Conservation (phyloP, 108 stramenopile species). For the Ochromonas danica region DNA sequence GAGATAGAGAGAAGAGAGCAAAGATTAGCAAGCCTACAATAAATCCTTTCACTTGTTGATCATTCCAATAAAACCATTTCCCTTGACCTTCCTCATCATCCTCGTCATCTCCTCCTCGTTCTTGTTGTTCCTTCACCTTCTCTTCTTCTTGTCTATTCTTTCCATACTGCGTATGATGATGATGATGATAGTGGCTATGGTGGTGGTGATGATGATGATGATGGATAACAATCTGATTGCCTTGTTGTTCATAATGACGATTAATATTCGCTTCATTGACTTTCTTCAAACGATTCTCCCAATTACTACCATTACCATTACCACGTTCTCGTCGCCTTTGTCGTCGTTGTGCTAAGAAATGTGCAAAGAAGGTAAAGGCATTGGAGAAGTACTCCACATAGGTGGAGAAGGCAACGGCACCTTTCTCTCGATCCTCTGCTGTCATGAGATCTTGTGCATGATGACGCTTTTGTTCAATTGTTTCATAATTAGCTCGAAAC, state of each 20-base stretch:
- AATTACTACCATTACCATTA: too few relatives aligned
- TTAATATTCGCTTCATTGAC: background rate
- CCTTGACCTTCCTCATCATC: too few relatives aligned
- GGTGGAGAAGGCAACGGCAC: background rate
- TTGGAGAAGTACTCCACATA: conserved; percentile 3
- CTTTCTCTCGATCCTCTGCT: conserved; percentile 15
- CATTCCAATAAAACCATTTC: background rate
- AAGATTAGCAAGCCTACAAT: background rate
- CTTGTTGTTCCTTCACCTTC: too few relatives aligned
- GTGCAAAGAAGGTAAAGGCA: too few relatives aligned
- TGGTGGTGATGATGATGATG: too few relatives aligned
- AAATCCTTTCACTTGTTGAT: too few relatives aligned
- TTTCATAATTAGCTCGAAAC: background rate
- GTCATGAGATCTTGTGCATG: background rate
- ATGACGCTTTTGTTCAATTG: background rate
- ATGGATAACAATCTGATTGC: background rate
- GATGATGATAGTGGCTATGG: too few relatives aligned
- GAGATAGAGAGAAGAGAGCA: background rate
- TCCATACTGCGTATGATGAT: too few relatives aligned
- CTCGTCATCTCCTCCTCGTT: background rate
- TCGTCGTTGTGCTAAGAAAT: too few relatives aligned
- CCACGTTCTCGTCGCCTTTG: too few relatives aligned
- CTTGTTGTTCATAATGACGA: too few relatives aligned
- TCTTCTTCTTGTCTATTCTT: background rate
- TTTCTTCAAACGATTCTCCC: background rate